Evolutionary conservation across 1,284 basidiomycete species (phyloP), one percentile per base, ranked within the genome.

Genomic region (Caloboletus firmus): DNA sequence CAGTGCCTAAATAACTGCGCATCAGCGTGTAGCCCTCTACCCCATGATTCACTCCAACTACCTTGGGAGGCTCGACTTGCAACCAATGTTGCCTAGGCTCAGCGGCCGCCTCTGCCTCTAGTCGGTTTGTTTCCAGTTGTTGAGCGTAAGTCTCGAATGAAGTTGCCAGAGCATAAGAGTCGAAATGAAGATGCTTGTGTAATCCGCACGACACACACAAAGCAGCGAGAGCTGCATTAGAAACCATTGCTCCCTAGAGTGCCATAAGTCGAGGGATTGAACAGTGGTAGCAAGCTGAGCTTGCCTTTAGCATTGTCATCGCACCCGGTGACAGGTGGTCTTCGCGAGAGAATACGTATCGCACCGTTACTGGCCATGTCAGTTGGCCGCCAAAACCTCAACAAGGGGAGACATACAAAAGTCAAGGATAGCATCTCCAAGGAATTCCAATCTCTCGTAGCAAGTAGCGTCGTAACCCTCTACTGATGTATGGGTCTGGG

Each of bases 401-500:
- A 24, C 39, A 49, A 37, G 54, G 18, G 39, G 46, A 45, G 15
- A 71, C 87, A 58, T 62, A 91, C 90, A 70, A 59, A 90, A 88
- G 66, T 93, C 90, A 34, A 93, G 77, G 42, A 93, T 81, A 4
- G 87, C 86, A 70, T 93, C 91, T 11, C 91, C 91, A 43, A 92
- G 75, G 65, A 91, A 93, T 67, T 93, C 90, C 24, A 92, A 75
- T 46, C 88, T 76, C 63, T 92, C 86, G 60, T 87, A 88, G 34
- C 79, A 80, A 15, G 76, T 80, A 45, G 77, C 73, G 51, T 83
- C 79, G 45, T 74, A 74, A 5, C 77, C 79, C 60, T 80, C 78
- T 43, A 80, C 74, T 0, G 85, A 86, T 5, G 79, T 72, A 67
- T 91, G 87, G 1, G 85, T 87, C 87, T 89, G 55, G 18, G 43